Evolutionary conservation across 495 filamentous ascomycete genomes (phyloP).

Genomic region (Monascus purpureus): DNA sequence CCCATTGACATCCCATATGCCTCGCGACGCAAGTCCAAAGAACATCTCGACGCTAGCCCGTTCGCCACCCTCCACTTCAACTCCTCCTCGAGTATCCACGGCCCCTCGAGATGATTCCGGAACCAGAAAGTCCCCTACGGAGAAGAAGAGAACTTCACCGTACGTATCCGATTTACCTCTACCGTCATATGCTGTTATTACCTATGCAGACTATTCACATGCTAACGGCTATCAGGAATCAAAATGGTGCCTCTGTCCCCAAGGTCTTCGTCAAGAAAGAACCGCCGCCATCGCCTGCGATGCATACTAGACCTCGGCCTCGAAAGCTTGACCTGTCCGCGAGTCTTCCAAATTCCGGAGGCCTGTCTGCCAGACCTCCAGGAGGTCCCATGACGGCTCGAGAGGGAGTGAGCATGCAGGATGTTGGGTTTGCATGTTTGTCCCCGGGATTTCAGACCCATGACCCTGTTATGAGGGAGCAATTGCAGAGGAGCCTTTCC

Average conservation of each 20-base stretch:
- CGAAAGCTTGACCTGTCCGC: conserved; percentile 81
- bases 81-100: conserved; percentile 15
- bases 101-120: conserved; percentile 25
- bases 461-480: conserved; percentile 91
- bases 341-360: conserved; percentile 44
- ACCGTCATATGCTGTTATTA: background rate
- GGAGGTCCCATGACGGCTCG: conserved; percentile 68
- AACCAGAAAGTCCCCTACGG: conserved; percentile 22
- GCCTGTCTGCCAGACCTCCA: conserved; percentile 45
- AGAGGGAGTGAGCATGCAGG: conserved; percentile 71
- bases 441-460: conserved; percentile 93
- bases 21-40: conserved; percentile 35
- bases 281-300: conserved; percentile 67
- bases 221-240: conserved; percentile 12
- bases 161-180: background rate
- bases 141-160: background rate
- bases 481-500: conserved; percentile 83
- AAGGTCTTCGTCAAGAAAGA: conserved; percentile 96
- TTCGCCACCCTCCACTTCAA: conserved; percentile 21
- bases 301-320: conserved; percentile 67
- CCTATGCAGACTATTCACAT: background rate
- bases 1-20: conserved; percentile 32
- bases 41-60: conserved; percentile 30
- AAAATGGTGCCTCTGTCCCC: conserved; percentile 31
- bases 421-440: conserved; percentile 86